Conservation (phyloP, 225 moss, liverwort and hornwort genomes). For the Physcomitrellopsis africana region DNA sequence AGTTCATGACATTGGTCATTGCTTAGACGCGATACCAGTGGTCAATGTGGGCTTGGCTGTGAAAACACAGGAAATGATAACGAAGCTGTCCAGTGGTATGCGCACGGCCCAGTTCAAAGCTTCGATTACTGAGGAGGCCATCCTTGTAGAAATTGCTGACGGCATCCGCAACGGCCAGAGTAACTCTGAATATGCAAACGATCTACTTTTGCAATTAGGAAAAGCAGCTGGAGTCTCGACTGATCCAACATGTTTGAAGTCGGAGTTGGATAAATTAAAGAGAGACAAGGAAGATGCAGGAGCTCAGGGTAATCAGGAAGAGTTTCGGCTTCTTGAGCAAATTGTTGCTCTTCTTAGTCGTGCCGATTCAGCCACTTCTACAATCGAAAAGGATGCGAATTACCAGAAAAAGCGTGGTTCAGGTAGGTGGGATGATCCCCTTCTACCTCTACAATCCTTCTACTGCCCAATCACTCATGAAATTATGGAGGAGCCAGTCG, state of each 20-base stretch:
- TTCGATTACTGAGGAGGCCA: conserved; percentile 61
- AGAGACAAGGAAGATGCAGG: conserved; percentile 66
- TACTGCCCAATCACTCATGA: conserved; percentile 68
- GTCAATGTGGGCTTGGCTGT: conserved; percentile 48
- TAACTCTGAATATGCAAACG: conserved; percentile 57
- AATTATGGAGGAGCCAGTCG: conserved; percentile 75
- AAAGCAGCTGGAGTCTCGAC: conserved; percentile 52
- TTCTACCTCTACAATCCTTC: conserved; percentile 65
- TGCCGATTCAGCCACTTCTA: conserved; percentile 61
- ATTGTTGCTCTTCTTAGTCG: conserved; percentile 59
- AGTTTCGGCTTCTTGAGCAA: conserved; percentile 64
- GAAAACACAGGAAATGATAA: conserved; percentile 46
- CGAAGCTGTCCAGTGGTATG: conserved; percentile 53
- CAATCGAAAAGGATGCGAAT: conserved; percentile 43
- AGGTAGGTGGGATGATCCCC: conserved; percentile 42
- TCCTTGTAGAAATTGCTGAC: conserved; percentile 55
- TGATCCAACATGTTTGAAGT: conserved; percentile 48
- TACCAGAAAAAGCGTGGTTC: conserved; percentile 47
- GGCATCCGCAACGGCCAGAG: conserved; percentile 60
- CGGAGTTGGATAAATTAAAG: conserved; percentile 56
- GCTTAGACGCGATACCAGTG: conserved; percentile 60
- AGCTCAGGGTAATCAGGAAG: conserved; percentile 50
- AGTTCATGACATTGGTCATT: conserved; percentile 56
- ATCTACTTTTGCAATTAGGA: conserved; percentile 58
- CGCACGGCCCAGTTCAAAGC: conserved; percentile 58